A percentile compares a stretch with the other conserved stretches of the same genome.
Conservation (phyloP, 352 stramenopile genomes). For the Globisporangium paddicum region DNA sequence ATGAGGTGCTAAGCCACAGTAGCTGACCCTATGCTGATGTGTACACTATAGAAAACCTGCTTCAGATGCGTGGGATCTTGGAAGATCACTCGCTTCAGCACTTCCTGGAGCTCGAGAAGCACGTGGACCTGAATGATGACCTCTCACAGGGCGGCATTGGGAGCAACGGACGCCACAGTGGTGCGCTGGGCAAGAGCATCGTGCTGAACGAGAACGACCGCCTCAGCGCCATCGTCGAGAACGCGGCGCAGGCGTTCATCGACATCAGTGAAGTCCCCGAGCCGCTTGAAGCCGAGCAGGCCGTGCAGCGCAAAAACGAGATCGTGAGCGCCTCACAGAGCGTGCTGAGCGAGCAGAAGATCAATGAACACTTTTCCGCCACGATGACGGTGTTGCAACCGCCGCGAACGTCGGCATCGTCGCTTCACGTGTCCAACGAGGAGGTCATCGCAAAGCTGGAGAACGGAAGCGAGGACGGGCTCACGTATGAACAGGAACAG, state of each 20-base stretch:
- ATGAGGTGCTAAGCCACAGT: too few species aligned
- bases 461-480: constrained; percentile 26
- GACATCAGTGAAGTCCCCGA: constrained; percentile 80
- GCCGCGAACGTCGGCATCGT: constrained; percentile 17
- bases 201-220: constrained; percentile 72
- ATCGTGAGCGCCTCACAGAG: constrained; percentile 51
- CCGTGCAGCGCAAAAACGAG: constrained; percentile 71
- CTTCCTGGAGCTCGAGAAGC: constrained; percentile 78
- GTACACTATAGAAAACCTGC: constrained; percentile 29
- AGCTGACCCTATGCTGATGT: neutral
- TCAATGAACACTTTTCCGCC: constrained; percentile 46
- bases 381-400: constrained; percentile 42
- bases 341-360: constrained; percentile 45
- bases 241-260: constrained; percentile 71
- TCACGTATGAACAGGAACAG: constrained; percentile 58
- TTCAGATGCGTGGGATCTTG: constrained; percentile 67
- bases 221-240: constrained; percentile 74
- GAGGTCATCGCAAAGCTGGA: constrained; percentile 48
- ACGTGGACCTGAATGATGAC: constrained; percentile 61
- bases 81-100: constrained; percentile 73
- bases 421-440: constrained; percentile 24
- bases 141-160: constrained; percentile 25
- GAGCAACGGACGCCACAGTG: constrained; percentile 48
- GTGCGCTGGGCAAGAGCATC: constrained; percentile 44
- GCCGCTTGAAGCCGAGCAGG: constrained; percentile 72